Base-by-base conservation (phyloP, 2,329 filamentous ascomycete genomes). In the Rasamsonia emersonii region DNA sequence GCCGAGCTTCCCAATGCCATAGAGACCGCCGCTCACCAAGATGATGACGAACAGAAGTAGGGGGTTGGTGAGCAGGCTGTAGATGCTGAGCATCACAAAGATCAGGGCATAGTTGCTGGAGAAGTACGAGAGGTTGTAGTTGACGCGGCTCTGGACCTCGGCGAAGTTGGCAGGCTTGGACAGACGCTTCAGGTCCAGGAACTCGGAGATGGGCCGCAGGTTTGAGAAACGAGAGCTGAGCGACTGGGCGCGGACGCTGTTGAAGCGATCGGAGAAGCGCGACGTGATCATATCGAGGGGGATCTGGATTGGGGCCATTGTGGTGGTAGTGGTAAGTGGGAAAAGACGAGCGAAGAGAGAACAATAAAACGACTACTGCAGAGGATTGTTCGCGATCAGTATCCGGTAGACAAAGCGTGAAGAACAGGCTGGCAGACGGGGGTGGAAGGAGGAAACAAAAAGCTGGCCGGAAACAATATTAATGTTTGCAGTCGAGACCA, bases 61-160 rank as follows among this genome's bases (percentile, higher is more conserved):
- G 53, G 77, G 70, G 66, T 95, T 96, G 49, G 85, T 91, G 53
- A 98, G 73, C 52, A 98, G 67, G 53, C 84, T 84, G 71, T 98
- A 98, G 65, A 98, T 81, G 70, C 82, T 85, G 54, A 98, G 80
- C 80, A 98, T 93, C 50, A 83, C 71, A 58, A 96, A 94, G 49
- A 96, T 76, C 43, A 83, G 81, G 47, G 83, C 82, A 74, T 98
- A 98, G 71, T 98, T 98, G 80, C 86, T 95, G 41, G 86, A 93
- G 72, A 93, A 98, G 70, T 96, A 82, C 59, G 82, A 78, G 45
- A 98, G 68, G 64, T 98, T 98, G 79, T 95, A 95, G 71, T 93
- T 93, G 67, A 94, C 79, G 45, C 89, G 79, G 49, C 81, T 86
- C 64, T 96, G 89, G 43, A 86, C 77, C 62, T 95, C 88, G 45